Base-by-base conservation (phyloP, 768 basidiomycete species). In the Sarcodon sp. region DNA sequence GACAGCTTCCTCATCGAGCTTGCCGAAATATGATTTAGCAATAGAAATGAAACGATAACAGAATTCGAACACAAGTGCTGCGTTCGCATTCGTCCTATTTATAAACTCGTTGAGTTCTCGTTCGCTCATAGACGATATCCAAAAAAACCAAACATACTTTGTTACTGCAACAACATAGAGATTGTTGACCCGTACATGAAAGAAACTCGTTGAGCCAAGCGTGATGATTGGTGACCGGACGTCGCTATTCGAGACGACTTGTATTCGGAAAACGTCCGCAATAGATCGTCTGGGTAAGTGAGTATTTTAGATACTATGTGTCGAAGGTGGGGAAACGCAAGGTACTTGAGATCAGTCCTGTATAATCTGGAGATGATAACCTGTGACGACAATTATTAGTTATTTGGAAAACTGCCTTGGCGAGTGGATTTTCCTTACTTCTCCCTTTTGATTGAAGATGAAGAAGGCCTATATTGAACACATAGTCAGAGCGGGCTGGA, bases 391-490 rank as follows among this genome's bases (percentile, higher is more conserved):
- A 13, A 7, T 9, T 16, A 41, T 15, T 3, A 27, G 7, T 41
- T 27, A 41, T 4, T 16, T 16, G 13, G 39, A 27, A 8, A 9
- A 27, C 15, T 8, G 13, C 2, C 13, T 1, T 16, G 8, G 15
- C n/a, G 16, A 13, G 16, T 13, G 15, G 8, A 16, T 13, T 9
- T n/a, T 33, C 60, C 77, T 36, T 48, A 92, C 94, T 78, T 98
- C 96, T 65, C 96, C 96, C 66, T 98, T 97, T 66, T 93, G 91
- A 62, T 97, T 99, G 75, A 97, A 96, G 50, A 97, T 90, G 66
- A 98, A 97, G 79, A 97, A 97, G 44, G 88, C 93, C 93, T 97
- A 38, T 4, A 16, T 3, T 11, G 18, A 44, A 44, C 52, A 16
- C 46, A 36, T 45, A 31, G 44, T 41, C 6, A 45, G 12, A 21